phyloP scores from a whole-genome alignment of 2,329 filamentous ascomycete species.

The Leptographium procerum region DNA sequence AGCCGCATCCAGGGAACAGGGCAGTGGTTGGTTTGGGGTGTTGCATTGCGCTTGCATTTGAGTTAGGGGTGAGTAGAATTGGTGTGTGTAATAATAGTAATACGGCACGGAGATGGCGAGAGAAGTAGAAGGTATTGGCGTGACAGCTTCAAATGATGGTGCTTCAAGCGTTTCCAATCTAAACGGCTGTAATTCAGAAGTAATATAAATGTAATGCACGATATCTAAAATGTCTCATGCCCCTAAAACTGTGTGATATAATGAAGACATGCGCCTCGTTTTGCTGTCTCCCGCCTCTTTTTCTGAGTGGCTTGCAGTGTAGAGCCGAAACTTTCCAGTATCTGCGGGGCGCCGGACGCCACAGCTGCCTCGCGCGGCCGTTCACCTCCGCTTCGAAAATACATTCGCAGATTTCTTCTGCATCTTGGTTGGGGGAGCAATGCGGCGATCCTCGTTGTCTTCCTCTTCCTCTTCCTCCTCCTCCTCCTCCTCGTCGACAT shows the following conservation, averaged over 20 bases:
- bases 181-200: background rate
- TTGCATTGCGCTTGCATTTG: background rate
- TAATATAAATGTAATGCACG: background rate
- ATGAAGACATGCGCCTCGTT: background rate
- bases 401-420: conserved; percentile 19
- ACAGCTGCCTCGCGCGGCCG: background rate
- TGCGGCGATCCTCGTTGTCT: background rate
- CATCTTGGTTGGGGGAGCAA: conserved; percentile 21
- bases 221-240: background rate
- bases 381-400: conserved; percentile 20
- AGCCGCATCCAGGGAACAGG: too few species aligned
- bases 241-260: background rate
- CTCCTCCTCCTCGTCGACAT: conserved; percentile 79
- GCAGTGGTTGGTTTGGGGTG: too few species aligned
- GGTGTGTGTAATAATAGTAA: background rate
- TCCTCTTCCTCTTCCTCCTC: conserved; percentile 14
- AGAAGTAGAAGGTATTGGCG: background rate
- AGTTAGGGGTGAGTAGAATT: background rate
- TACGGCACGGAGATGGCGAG: background rate
- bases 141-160: background rate
- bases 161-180: background rate
- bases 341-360: too few species aligned
- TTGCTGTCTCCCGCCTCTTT: too few species aligned
- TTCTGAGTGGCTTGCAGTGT: too few species aligned
- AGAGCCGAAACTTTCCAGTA: too few species aligned